Conservation (phyloP, 2,329 filamentous ascomycete genomes). For the Epichloe aotearoae region DNA sequence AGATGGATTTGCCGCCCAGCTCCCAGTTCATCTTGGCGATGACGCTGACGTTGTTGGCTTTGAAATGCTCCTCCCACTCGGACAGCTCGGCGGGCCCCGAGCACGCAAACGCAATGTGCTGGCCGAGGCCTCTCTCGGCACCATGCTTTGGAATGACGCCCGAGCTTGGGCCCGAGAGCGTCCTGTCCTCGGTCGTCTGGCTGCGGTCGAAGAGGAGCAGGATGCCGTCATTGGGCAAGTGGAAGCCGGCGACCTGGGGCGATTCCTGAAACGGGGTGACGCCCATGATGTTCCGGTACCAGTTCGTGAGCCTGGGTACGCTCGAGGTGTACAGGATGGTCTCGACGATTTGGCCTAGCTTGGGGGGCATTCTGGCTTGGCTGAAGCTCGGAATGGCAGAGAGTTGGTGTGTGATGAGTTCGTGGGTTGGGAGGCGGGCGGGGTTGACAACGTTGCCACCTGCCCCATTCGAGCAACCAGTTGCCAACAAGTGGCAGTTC, state of each 20-base stretch:
- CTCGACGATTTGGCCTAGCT: conserved; percentile 3
- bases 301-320: neutral
- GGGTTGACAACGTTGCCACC: no score
- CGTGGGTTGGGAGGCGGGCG: no score
- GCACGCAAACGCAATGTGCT: conserved; percentile 4
- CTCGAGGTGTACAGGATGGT: conserved; percentile 4
- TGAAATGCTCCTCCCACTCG: conserved; percentile 3
- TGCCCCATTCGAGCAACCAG: no score
- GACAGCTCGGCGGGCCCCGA: neutral
- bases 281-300: conserved; percentile 1
- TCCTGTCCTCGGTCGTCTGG: neutral
- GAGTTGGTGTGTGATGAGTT: no score
- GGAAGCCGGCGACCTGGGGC: neutral
- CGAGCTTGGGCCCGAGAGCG: neutral
- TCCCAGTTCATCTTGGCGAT: conserved; percentile 1
- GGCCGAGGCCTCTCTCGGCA: conserved; percentile 1
- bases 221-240: neutral
- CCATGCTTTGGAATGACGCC: conserved; percentile 4
- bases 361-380: neutral
- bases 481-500: no score
- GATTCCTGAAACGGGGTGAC: neutral
- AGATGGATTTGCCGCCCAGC: neutral
- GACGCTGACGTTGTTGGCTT: neutral
- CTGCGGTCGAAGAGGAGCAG: conserved; percentile 1
- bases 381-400: no score